These are phyloP conservation scores for Verticillium albo-atrum DNA, from an alignment of 2,329 filamentous ascomycete genomes.

Conservation along the genomic window DNA sequence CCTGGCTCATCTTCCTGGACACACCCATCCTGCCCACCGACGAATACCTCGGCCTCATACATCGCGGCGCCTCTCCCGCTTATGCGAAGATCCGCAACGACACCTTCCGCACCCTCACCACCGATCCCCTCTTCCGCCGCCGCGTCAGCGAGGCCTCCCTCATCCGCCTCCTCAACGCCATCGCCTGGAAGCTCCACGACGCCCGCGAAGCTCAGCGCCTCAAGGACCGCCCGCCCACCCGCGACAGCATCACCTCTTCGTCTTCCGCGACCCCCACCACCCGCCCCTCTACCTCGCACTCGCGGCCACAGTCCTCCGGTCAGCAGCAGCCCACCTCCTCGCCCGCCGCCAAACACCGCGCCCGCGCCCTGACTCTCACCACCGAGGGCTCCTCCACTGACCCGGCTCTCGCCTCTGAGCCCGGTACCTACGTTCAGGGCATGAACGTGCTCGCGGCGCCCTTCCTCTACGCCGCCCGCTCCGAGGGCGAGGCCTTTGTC, in stretches of 20 bases:
- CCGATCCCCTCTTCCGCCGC: slow-evolving; percentile 93
- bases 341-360: slow-evolving; percentile 43
- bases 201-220: slow-evolving; percentile 49
- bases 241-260: slow-evolving; percentile 32
- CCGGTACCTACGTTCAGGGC: slow-evolving; percentile 91
- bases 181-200: slow-evolving; percentile 91
- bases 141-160: slow-evolving; percentile 93
- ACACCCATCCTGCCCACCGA: slow-evolving; percentile 81
- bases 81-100: slow-evolving; percentile 98
- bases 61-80: slow-evolving; percentile 87
- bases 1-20: slow-evolving; percentile 92
- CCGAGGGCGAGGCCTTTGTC: slow-evolving; percentile 90
- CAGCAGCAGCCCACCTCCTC: slow-evolving; percentile 26
- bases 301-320: slow-evolving; percentile 23
- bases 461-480: slow-evolving; percentile 90
- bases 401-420: slow-evolving; percentile 48
- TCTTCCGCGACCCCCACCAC: slow-evolving; percentile 17
- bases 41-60: slow-evolving; percentile 82
- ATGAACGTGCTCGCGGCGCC: slow-evolving; percentile 98
- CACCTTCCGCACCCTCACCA: slow-evolving; percentile 93
- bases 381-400: slow-evolving; percentile 58
- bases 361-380: slow-evolving; percentile 55
- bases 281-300: slow-evolving; percentile 27
- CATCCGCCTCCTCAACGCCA: slow-evolving; percentile 89
- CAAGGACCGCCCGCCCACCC: slow-evolving; percentile 19